These are phyloP conservation scores for Diphasiastrum complanatum DNA, from an alignment of 83 land plant genomes.

Conservation along the genomic window DNA sequence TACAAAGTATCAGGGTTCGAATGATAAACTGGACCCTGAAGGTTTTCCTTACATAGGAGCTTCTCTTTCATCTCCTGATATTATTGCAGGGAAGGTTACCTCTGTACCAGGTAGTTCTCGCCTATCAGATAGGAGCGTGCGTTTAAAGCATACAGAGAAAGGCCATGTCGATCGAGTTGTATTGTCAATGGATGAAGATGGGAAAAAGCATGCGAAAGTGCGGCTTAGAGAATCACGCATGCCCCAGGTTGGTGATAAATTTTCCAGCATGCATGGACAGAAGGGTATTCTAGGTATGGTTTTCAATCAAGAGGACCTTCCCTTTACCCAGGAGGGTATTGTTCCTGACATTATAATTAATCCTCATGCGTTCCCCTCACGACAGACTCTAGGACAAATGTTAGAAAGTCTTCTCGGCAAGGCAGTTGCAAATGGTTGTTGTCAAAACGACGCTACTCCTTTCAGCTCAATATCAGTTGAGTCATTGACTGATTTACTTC, in stretches of 20 bases:
- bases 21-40: conserved; percentile 10
- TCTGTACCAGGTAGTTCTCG: not conserved
- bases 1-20: not conserved
- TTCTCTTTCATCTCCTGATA: not conserved
- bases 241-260: conserved; percentile 98
- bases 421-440: conserved; percentile 97
- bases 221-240: conserved; percentile 85
- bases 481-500: too few species aligned
- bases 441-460: conserved; percentile 98
- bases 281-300: conserved; percentile 99
- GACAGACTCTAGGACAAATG: conserved; percentile 98
- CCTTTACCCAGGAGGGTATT: conserved; percentile 98
- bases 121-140: not conserved
- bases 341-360: conserved; percentile 98
- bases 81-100: conserved; percentile 3
- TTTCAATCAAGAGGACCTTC: conserved; percentile 98
- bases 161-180: conserved; percentile 45
- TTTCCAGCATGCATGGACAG: conserved; percentile 98
- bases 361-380: conserved; percentile 99
- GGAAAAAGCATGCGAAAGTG: conserved; percentile 81
- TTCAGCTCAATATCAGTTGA: conserved; percentile 96
- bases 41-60: conserved; percentile 1
- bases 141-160: not conserved
- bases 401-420: conserved; percentile 99
- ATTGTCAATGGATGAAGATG: conserved; percentile 89